Conservation (phyloP, 2,329 filamentous ascomycete genomes). For the Trichoderma cornu-damae region DNA sequence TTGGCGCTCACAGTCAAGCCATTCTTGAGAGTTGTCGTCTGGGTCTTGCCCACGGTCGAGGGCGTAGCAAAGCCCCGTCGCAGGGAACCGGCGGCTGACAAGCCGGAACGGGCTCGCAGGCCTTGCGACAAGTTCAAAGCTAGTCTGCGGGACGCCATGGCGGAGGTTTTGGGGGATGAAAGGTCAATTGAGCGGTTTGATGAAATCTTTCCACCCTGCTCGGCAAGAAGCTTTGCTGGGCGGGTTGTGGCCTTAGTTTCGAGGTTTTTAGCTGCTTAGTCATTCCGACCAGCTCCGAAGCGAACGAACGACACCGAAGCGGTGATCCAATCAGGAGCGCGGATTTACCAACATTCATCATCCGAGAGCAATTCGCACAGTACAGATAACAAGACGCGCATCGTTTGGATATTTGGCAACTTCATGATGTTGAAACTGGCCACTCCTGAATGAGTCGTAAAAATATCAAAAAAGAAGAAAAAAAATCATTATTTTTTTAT, state of each 20-base stretch:
- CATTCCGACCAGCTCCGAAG: slow-evolving; percentile 42
- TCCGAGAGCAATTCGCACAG: slow-evolving; percentile 4
- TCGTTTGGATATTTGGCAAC: no score
- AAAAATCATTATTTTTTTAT: no score
- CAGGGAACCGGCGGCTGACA: slow-evolving; percentile 71
- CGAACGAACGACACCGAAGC: slow-evolving; percentile 18
- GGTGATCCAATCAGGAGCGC: slow-evolving; percentile 31
- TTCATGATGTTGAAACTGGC: no score
- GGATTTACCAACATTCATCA: slow-evolving; percentile 31
- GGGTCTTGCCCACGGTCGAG: slow-evolving; percentile 73
- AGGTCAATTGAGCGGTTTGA: slow-evolving; percentile 53
- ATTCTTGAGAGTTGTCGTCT: slow-evolving; percentile 95
- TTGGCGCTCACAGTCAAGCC: slow-evolving; percentile 75
- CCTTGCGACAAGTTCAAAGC: slow-evolving; percentile 89
- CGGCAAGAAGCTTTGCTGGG: slow-evolving; percentile 44
- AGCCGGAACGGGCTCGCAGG: slow-evolving; percentile 79
- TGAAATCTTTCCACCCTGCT: slow-evolving; percentile 45
- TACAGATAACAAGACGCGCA: no score
- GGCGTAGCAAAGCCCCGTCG: slow-evolving; percentile 88
- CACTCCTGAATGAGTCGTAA: no score
- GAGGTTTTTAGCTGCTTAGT: slow-evolving; percentile 34
- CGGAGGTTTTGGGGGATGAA: slow-evolving; percentile 47
- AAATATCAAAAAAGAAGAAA: neutral
- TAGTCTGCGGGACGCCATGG: slow-evolving; percentile 96
- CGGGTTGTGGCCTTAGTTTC: slow-evolving; percentile 42